Conservation (phyloP, 306 rosid genomes). For the Astragalus membranaceus region DNA sequence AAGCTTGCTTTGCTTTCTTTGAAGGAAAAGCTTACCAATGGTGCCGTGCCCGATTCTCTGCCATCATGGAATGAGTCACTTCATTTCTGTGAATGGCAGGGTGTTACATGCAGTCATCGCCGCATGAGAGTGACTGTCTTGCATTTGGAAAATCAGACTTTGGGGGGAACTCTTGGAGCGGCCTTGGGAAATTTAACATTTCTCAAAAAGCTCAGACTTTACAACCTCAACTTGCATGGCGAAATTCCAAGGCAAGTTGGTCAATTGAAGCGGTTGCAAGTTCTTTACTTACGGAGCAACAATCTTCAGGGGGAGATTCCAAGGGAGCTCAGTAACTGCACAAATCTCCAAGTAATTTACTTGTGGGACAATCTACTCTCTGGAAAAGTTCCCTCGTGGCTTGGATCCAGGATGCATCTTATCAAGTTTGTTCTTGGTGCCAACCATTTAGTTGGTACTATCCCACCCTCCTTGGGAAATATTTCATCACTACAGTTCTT, state of each 20-base stretch:
- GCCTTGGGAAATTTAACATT: slow-evolving; percentile 22
- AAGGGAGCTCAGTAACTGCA: not conserved
- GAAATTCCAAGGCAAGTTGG: slow-evolving; percentile 16
- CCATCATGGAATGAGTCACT: slow-evolving; percentile 25
- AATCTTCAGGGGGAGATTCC: slow-evolving; percentile 10
- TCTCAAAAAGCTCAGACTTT: not conserved
- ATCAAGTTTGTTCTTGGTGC: not conserved
- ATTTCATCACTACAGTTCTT: not conserved
- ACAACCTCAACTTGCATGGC: not conserved
- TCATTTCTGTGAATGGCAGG: slow-evolving; percentile 14
- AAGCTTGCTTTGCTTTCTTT: not conserved
- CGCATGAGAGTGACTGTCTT: slow-evolving; percentile 6
- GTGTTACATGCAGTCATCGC: not conserved
- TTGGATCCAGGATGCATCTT: slow-evolving; percentile 1
- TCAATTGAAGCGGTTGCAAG: not conserved
- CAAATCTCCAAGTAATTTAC: not conserved
- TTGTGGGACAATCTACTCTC: not conserved
- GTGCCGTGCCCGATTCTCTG: not conserved
- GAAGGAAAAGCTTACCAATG: slow-evolving; percentile 12
- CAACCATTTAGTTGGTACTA: slow-evolving; percentile 3
- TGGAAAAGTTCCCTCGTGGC: slow-evolving; percentile 15
- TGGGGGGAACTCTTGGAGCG: slow-evolving; percentile 14
- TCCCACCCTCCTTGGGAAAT: slow-evolving; percentile 22
- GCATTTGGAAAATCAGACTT: not conserved
- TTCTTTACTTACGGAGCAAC: not conserved